Conservation (phyloP, 768 basidiomycete genomes). For the Mycena galopus region DNA sequence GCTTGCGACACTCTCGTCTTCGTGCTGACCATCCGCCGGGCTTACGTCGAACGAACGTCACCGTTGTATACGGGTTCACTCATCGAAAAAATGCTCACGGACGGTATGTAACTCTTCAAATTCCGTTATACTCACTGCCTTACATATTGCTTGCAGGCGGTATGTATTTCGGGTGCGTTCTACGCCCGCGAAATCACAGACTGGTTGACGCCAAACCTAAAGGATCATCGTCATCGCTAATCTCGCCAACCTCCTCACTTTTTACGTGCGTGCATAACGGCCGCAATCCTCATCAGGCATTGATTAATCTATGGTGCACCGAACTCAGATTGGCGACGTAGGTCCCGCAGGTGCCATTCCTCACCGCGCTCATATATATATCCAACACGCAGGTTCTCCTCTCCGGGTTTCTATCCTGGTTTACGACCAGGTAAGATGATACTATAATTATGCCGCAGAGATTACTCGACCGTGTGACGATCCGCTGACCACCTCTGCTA, state of each 20-base stretch:
- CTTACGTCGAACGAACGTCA: slow-evolving; percentile 11
- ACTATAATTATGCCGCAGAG: not conserved
- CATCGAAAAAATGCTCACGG: slow-evolving; percentile 14
- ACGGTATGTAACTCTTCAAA: not conserved
- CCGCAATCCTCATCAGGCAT: not conserved
- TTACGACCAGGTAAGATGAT: slow-evolving; percentile 15
- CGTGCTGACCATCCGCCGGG: slow-evolving; percentile 15
- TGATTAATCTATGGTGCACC: not conserved
- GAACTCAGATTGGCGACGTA: slow-evolving; percentile 14
- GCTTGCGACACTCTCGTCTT: slow-evolving; percentile 23
- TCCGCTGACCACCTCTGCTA: not conserved
- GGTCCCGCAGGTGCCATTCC: not conserved
- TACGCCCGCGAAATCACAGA: not conserved
- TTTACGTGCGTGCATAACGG: slow-evolving; percentile 10
- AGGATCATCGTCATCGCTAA: slow-evolving; percentile 18
- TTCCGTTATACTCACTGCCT: not conserved
- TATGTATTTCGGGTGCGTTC: slow-evolving; percentile 25
- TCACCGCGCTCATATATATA: not conserved
- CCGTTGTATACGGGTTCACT: not conserved
- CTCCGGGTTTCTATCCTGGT: slow-evolving; percentile 23
- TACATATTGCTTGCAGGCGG: slow-evolving; percentile 2
- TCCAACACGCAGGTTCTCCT: slow-evolving; percentile 10
- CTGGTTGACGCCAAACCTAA: not conserved
- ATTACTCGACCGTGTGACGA: not conserved
- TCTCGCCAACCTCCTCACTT: slow-evolving; percentile 18